Conservation (phyloP, 1,139 yeast species). For the Candida freyschussii region DNA sequence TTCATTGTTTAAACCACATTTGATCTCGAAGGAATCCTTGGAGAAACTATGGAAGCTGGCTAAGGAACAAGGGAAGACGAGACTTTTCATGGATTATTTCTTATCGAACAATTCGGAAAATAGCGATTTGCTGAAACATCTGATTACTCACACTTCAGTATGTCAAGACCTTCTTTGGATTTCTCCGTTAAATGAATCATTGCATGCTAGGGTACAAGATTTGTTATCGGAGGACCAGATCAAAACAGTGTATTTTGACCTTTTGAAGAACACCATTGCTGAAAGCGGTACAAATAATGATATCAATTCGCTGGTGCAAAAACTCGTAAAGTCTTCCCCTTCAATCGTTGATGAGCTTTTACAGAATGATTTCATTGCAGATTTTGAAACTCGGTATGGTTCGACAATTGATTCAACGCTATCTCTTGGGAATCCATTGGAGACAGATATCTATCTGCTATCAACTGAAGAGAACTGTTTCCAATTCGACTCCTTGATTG, state of each 20-base stretch:
- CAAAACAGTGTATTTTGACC: slow-evolving; percentile 16
- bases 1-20: slow-evolving; percentile 26
- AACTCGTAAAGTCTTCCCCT: slow-evolving; percentile 10
- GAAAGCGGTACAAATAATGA: slow-evolving; percentile 5
- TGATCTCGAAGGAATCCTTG: slow-evolving; percentile 31
- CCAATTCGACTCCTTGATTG: slow-evolving; percentile 14
- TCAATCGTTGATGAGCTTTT: slow-evolving; percentile 2
- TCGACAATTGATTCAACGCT: slow-evolving; percentile 31
- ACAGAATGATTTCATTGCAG: slow-evolving; percentile 3
- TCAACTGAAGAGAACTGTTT: slow-evolving; percentile 13
- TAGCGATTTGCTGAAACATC: slow-evolving; percentile 12
- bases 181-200: slow-evolving; percentile 13
- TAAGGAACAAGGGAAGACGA: slow-evolving; percentile 15
- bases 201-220: slow-evolving; percentile 11
- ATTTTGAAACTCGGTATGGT: slow-evolving; percentile 23
- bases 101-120: slow-evolving; percentile 24
- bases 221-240: slow-evolving; percentile 15
- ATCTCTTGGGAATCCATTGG: slow-evolving; percentile 44
- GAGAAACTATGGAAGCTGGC: slow-evolving; percentile 29
- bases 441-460: slow-evolving; percentile 36
- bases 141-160: slow-evolving; percentile 24
- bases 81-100: slow-evolving; percentile 27
- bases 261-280: slow-evolving; percentile 17
- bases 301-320: slow-evolving; percentile 15
- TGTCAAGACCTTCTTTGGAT: slow-evolving; percentile 22